Conservation (phyloP, 2,329 filamentous ascomycete species). For the Lachnellula occidentalis region DNA sequence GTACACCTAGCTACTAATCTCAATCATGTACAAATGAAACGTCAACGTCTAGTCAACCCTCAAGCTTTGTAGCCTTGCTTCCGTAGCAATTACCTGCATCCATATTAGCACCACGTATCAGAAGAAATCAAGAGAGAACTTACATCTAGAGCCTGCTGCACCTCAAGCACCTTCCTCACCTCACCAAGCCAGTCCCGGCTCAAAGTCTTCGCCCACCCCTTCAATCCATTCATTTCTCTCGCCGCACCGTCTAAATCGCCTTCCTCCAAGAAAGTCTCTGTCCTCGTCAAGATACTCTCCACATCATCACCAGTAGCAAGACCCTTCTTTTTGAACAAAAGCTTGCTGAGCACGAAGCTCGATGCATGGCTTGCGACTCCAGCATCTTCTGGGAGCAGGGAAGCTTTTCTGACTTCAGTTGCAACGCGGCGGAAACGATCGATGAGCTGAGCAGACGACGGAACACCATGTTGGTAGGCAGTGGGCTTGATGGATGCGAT, state of each 20-base stretch:
- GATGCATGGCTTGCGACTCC: constrained; percentile 93
- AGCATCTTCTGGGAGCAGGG: constrained; percentile 84
- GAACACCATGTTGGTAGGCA: constrained; percentile 88
- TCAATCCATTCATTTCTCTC: constrained; percentile 87
- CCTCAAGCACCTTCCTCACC: constrained; percentile 86
- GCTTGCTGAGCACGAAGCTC: constrained; percentile 82
- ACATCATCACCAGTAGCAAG: constrained; percentile 81
- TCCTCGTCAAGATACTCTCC: constrained; percentile 85
- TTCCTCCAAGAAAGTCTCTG: constrained; percentile 87
- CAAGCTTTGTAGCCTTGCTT: constrained; percentile 83
- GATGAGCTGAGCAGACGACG: constrained; percentile 77
- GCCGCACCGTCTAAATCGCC: constrained; percentile 88
- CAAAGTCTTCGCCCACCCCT: constrained; percentile 92
- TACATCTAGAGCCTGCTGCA: constrained; percentile 93
- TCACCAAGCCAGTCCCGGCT: constrained; percentile 92
- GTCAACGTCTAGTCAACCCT: constrained; percentile 60
- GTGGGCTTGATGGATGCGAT: constrained; percentile 94
- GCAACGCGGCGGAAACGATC: constrained; percentile 95
- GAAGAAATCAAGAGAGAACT: constrained; percentile 37
- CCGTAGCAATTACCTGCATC: constrained; percentile 74
- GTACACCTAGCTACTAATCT: constrained; percentile 2
- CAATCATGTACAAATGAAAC: constrained; percentile 26
- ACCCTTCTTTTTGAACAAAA: constrained; percentile 93
- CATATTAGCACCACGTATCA: constrained; percentile 11
- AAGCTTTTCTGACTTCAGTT: constrained; percentile 87